Conservation (phyloP, 148 eudicot genomes). For the Camellia granthamiana region DNA sequence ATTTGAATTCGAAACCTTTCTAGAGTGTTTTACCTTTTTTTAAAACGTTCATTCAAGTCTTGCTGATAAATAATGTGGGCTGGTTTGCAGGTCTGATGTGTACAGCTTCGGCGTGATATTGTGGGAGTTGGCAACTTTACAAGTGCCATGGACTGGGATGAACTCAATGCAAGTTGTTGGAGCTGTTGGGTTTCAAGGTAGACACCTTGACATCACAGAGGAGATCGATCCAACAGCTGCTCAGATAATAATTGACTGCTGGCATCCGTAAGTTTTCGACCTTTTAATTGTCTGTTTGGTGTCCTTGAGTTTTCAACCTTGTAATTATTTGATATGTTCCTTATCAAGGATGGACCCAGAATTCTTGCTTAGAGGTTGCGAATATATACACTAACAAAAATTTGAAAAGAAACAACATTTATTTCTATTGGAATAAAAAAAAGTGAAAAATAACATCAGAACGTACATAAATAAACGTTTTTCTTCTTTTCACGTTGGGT, state of each 20-base stretch:
- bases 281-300: not conserved
- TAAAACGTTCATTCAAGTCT: not conserved
- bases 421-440: too few relatives aligned
- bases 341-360: too few relatives aligned
- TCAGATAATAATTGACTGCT: constrained; percentile 78
- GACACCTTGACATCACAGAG: constrained; percentile 73
- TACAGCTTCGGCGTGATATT: constrained; percentile 97
- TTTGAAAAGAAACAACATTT: too few relatives aligned
- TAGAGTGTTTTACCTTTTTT: constrained; percentile 5
- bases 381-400: too few relatives aligned
- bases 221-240: constrained; percentile 68
- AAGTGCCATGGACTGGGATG: constrained; percentile 88
- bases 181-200: constrained; percentile 89
- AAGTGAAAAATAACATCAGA: too few relatives aligned
- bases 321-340: too few relatives aligned
- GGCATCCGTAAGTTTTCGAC: constrained; percentile 65
- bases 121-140: constrained; percentile 88
- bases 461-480: too few relatives aligned
- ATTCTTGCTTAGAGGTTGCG: too few relatives aligned
- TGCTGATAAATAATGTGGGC: constrained; percentile 11
- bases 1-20: not conserved
- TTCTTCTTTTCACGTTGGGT: too few relatives aligned
- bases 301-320: too few relatives aligned
- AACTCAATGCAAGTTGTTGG: constrained; percentile 99
- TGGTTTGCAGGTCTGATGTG: constrained; percentile 74